Percentiles rank a stretch among this genome's conserved stretches.
phyloP scores from a whole-genome alignment of 768 basidiomycete species.

The Holtermanniella nyarrowii region DNA sequence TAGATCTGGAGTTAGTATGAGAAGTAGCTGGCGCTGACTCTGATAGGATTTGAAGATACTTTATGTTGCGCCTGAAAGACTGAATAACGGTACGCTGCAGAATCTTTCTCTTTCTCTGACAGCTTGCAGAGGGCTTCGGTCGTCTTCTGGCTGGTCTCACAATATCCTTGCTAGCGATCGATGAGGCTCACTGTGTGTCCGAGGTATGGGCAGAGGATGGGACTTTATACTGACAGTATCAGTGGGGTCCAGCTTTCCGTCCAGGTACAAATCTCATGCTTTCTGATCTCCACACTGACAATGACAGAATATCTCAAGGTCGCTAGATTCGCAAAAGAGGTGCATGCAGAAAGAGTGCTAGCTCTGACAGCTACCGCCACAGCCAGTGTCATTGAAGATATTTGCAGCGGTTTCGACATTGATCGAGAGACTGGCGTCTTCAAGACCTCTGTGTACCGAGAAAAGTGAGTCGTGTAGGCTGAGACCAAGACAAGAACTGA shows the following conservation, averaged over 20 bases:
- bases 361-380: slow-evolving; percentile 49
- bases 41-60: slow-evolving; percentile 44
- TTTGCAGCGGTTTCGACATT: slow-evolving; percentile 46
- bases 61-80: slow-evolving; percentile 48
- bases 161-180: slow-evolving; percentile 48
- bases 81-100: too few species aligned
- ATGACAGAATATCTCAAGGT: slow-evolving; percentile 38
- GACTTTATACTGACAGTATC: slow-evolving; percentile 30
- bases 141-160: slow-evolving; percentile 45
- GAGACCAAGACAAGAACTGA: neutral
- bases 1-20: slow-evolving; percentile 27
- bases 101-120: neutral
- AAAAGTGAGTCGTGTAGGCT: slow-evolving; percentile 40
- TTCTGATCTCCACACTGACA: neutral
- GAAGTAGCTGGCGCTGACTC: neutral
- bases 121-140: slow-evolving; percentile 42
- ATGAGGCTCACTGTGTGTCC: slow-evolving; percentile 46
- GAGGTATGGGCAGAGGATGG: too few species aligned
- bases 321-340: slow-evolving; percentile 47
- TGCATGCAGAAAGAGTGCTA: slow-evolving; percentile 45
- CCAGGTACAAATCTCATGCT: slow-evolving; percentile 10
- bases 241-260: slow-evolving; percentile 46
- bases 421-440: slow-evolving; percentile 43
- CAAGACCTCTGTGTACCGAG: slow-evolving; percentile 45
- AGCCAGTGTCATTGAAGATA: slow-evolving; percentile 43